Percentiles rank a stretch among this genome's conserved stretches.
Evolutionary conservation across 2,329 filamentous ascomycete genomes (phyloP).

Genomic region (Aspergillus calidoustus): DNA sequence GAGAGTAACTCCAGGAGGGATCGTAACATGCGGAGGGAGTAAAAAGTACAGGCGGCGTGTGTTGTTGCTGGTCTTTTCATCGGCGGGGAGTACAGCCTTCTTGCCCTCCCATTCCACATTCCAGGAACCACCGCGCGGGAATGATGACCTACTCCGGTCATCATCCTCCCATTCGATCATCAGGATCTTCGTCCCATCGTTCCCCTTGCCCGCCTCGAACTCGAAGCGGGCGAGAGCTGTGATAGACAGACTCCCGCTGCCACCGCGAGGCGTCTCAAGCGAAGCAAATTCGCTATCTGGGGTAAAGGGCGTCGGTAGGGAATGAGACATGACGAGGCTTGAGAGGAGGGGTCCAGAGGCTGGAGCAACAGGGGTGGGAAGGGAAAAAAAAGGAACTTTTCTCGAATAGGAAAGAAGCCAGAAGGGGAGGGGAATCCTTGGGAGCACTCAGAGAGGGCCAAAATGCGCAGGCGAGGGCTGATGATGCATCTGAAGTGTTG

Average conservation of each 20-base stretch:
- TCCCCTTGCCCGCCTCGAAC: conserved; percentile 75
- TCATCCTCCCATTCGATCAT: conserved; percentile 90
- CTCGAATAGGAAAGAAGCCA: conserved; percentile 16
- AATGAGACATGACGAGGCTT: conserved; percentile 19
- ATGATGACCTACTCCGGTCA: conserved; percentile 51
- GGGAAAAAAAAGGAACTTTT: conserved; percentile 14
- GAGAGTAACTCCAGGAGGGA: conserved; percentile 75
- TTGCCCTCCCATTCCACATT: conserved; percentile 85
- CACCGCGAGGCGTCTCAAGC: conserved; percentile 37
- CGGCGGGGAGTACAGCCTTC: conserved; percentile 69
- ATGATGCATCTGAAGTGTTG: conserved; percentile 17
- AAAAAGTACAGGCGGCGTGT: conserved; percentile 77
- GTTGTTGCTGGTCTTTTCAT: conserved; percentile 60
- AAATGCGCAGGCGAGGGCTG: conserved; percentile 10
- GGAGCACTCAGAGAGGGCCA: conserved; percentile 12
- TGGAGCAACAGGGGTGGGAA: not conserved
- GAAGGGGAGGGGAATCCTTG: not conserved
- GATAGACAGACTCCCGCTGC: conserved; percentile 41
- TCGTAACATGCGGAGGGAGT: conserved; percentile 70
- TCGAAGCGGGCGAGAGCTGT: conserved; percentile 82
- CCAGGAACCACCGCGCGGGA: conserved; percentile 61
- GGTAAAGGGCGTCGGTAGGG: conserved; percentile 31
- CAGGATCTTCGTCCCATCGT: conserved; percentile 86
- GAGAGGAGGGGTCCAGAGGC: not conserved
- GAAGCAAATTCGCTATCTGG: conserved; percentile 38